Percentiles rank a stretch among this genome's conserved stretches.
Conservation (phyloP, 164 flowering plant genomes). For the Protea cynaroides region DNA sequence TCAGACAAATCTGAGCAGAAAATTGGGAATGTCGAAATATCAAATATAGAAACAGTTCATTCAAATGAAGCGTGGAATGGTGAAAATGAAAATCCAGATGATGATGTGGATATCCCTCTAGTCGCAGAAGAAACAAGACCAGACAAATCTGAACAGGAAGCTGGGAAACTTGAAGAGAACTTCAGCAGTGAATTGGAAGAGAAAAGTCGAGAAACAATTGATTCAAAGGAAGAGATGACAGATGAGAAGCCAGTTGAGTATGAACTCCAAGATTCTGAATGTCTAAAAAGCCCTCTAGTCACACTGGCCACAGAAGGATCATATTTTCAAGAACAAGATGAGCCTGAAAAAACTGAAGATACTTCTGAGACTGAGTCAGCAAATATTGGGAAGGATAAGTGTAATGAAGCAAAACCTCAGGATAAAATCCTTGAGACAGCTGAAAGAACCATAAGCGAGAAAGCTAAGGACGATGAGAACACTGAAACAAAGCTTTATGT, state of each 20-base stretch:
- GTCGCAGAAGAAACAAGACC: no score
- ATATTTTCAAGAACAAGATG: not conserved
- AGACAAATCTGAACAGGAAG: not conserved
- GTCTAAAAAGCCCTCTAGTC: not conserved
- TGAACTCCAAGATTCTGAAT: not conserved
- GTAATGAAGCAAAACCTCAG: not conserved
- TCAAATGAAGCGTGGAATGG: no score
- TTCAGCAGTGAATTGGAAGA: constrained; percentile 4
- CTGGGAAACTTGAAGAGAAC: constrained; percentile 10
- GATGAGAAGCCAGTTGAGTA: constrained; percentile 4
- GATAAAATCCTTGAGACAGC: not conserved
- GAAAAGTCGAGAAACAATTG: not conserved
- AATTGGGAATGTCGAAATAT: no score
- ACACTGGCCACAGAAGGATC: not conserved
- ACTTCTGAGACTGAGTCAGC: not conserved
- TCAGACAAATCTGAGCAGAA: no score
- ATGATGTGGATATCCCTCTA: no score
- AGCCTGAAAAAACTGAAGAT: not conserved
- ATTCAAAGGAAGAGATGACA: not conserved
- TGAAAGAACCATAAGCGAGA: constrained; percentile 2
- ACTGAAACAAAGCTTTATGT: not conserved
- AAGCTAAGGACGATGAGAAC: constrained; percentile 6
- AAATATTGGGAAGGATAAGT: not conserved
- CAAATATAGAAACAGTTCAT: no score
- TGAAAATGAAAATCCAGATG: no score